Conservation (phyloP, 768 basidiomycete genomes). For the Calocybe cyanea region DNA sequence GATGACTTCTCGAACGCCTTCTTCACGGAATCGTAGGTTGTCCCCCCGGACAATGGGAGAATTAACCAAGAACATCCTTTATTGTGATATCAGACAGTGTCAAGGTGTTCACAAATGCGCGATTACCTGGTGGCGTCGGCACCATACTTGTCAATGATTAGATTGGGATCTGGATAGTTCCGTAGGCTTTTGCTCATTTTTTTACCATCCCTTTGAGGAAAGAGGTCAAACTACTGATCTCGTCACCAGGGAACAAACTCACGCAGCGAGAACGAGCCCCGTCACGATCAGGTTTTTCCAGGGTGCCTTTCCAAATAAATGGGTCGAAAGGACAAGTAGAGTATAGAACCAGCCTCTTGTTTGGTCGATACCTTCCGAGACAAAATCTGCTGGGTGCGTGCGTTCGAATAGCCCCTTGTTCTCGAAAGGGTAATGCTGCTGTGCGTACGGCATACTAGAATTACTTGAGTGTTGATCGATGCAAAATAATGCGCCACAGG, state of each 20-base stretch:
- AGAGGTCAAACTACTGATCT: conserved; percentile 2
- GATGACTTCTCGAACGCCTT: conserved; percentile 95
- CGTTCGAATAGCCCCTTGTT: conserved; percentile 85
- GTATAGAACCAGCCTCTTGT: conserved; percentile 99
- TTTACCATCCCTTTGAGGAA: conserved; percentile 78
- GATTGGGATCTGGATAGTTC: conserved; percentile 95
- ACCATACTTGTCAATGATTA: conserved; percentile 87
- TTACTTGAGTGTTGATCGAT: too few species aligned
- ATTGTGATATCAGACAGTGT: conserved; percentile 2
- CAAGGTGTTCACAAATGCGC: background rate
- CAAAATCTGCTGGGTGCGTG: conserved; percentile 92
- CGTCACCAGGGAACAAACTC: conserved; percentile 23
- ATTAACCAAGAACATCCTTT: conserved; percentile 96
- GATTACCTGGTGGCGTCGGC: conserved; percentile 87
- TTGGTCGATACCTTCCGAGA: conserved; percentile 98
- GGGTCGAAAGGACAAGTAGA: conserved; percentile 91
- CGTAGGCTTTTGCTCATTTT: conserved; percentile 99
- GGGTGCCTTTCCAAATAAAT: conserved; percentile 88
- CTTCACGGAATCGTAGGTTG: conserved; percentile 96
- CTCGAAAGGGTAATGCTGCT: conserved; percentile 97
- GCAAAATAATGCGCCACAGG: background rate
- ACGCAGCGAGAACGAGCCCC: conserved; percentile 94
- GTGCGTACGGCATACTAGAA: conserved; percentile 95
- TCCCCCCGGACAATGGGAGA: conserved; percentile 98
- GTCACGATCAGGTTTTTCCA: conserved; percentile 99